These are phyloP conservation scores for Pythium sp. DNA, from an alignment of 352 stramenopile species.

Conservation along the genomic window DNA sequence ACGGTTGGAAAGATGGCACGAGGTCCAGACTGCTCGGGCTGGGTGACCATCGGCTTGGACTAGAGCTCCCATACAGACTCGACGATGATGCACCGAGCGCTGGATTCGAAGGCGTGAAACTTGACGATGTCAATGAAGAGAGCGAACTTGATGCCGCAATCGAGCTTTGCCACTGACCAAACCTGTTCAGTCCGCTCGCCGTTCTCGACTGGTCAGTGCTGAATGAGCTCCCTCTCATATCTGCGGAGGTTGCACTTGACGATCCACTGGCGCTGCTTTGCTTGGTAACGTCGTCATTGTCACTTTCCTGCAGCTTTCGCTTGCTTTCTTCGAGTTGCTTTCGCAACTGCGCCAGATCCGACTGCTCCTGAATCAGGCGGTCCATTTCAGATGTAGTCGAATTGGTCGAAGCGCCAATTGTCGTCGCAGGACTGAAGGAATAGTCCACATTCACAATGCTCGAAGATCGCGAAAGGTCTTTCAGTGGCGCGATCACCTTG, in stretches of 20 bases:
- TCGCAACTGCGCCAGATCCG: slow-evolving; percentile 53
- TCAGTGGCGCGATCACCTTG: slow-evolving; percentile 39
- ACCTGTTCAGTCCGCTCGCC: slow-evolving; percentile 5
- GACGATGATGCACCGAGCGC: not conserved
- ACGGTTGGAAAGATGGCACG: slow-evolving; percentile 11
- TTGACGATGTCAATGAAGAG: slow-evolving; percentile 14
- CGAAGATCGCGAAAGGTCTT: slow-evolving; percentile 14
- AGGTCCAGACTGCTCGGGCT: slow-evolving; percentile 3
- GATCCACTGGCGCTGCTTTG: not conserved
- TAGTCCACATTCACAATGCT: slow-evolving; percentile 1
- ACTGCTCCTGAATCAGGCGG: slow-evolving; percentile 67
- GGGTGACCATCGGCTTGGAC: slow-evolving; percentile 14
- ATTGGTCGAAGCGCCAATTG: not conserved
- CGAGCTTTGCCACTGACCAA: slow-evolving; percentile 11
- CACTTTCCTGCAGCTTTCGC: slow-evolving; percentile 44
- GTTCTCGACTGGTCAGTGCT: slow-evolving; percentile 3
- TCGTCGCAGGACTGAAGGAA: not conserved
- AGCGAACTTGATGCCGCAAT: slow-evolving; percentile 3
- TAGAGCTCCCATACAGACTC: slow-evolving; percentile 1
- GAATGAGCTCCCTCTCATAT: slow-evolving; percentile 3
- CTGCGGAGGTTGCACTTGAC: not conserved
- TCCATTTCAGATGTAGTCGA: slow-evolving; percentile 49
- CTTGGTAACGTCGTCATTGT: slow-evolving; percentile 4
- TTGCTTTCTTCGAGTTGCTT: slow-evolving; percentile 72
- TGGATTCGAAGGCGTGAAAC: slow-evolving; percentile 18